Evolutionary conservation across 495 filamentous ascomycete genomes (phyloP), one percentile per base, ranked within the genome.

Genomic region (Lasiosphaeria miniovina): DNA sequence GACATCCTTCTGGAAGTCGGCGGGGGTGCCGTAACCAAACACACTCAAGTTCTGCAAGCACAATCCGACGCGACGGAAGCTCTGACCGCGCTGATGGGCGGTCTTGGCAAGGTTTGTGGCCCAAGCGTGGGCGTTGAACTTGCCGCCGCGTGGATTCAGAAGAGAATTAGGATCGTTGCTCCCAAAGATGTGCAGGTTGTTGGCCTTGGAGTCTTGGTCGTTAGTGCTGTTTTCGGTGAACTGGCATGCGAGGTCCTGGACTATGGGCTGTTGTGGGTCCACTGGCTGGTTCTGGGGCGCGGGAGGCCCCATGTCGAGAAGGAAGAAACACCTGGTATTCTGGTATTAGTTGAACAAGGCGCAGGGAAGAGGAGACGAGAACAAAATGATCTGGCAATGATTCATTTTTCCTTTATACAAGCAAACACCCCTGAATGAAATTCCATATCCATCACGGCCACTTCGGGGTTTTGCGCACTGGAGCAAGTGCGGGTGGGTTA

Each of bases 1-100:
- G 49, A 88, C 82, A 65, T 84, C 81, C 75, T 92, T 93, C 69
- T 93, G 90, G 67, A 89, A 93, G 72, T 92, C 89, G 2, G 89
- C 89, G 2, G 87, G 77, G 49, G 80, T 83, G 31, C 90, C 90
- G 68, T 85, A 93, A 36, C 90, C 90, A 71, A 90, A 86, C 32
- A 90, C 86, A 59, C 81, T 89, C 58, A 94, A 75, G 64, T 90
- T 83, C 63, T 80, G 82, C 69, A 79, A 85, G 56, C 71, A 64
- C 36, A 87, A 73, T 38, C 83, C 84, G 5, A 75, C 75, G 3
- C 77, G 79, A 55, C 82, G 74, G 60, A 76, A 76, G 14, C 71
- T 64, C 32, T 70, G 65, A 24, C 81, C 81, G 12, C 38, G 38
- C 35, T 73, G 71, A 46, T 74, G 71, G n/a, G 70, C 60, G 5